These are phyloP conservation scores for Pythium sukuiense DNA, from an alignment of 352 stramenopile genomes.

Conservation along the genomic window DNA sequence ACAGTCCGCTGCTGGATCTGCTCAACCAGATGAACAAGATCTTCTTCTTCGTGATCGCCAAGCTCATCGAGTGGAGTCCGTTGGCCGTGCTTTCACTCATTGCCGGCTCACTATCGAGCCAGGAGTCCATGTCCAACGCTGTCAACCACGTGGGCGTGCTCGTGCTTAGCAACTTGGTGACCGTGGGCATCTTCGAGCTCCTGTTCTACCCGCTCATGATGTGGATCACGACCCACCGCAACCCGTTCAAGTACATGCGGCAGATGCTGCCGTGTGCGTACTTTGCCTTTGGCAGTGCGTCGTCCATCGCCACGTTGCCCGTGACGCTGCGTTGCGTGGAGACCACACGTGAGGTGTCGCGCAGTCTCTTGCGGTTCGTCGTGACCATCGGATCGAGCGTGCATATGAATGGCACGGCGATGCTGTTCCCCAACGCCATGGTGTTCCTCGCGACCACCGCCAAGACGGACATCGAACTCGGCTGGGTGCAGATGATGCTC, in stretches of 20 bases:
- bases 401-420: slow-evolving; percentile 79
- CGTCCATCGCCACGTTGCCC: slow-evolving; percentile 65
- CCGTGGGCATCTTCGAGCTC: slow-evolving; percentile 48
- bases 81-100: slow-evolving; percentile 71
- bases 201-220: slow-evolving; percentile 57
- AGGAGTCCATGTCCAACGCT: slow-evolving; percentile 41
- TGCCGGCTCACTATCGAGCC: slow-evolving; percentile 53
- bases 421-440: slow-evolving; percentile 68
- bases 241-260: slow-evolving; percentile 59
- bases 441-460: slow-evolving; percentile 68
- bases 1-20: slow-evolving; percentile 52
- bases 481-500: slow-evolving; percentile 49
- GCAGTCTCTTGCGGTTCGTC: slow-evolving; percentile 61
- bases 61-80: slow-evolving; percentile 65
- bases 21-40: slow-evolving; percentile 74
- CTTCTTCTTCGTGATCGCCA: slow-evolving; percentile 66
- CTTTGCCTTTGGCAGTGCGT: slow-evolving; percentile 70
- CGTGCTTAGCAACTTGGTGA: slow-evolving; percentile 51
- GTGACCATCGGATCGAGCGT: slow-evolving; percentile 67
- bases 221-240: slow-evolving; percentile 44
- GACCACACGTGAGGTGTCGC: slow-evolving; percentile 55
- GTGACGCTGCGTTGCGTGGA: slow-evolving; percentile 69
- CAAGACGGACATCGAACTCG: slow-evolving; percentile 36
- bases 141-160: slow-evolving; percentile 58
- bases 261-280: slow-evolving; percentile 60